Base-by-base conservation (phyloP, 148 eudicot species). In the Dianthus caryophyllus region DNA sequence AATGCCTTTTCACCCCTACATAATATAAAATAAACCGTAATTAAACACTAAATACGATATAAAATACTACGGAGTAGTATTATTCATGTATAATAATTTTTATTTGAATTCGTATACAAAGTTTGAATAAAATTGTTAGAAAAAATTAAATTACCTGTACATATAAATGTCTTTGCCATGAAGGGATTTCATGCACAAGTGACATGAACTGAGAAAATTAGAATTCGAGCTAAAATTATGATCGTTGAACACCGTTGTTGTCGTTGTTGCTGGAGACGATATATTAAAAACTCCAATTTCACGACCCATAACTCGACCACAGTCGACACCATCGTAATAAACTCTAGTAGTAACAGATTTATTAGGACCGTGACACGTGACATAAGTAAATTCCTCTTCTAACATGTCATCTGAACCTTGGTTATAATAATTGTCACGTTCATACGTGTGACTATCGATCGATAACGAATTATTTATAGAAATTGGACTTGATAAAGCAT, bases 1-100 rank as follows among this genome's bases (percentile, higher is more conserved):
- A 82, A 90, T 27, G 90, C 90, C 73, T 85, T 90, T 79, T 90
- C 97, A 33, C 96, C 96, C 84, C 93, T 90, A 85, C 61, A 49
- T 26, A 36, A 33, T 43, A 20, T 8, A 41, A 54, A 49, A 9
- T 13, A 14, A 12, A 14, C 41, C 6, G 10, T 41, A 3, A 41
- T 41, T 9, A 41, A 9, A 41, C 44, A 41, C 44, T 41, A 33
- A 33, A 33, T 2, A 33, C 7, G 4, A 7, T 33, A 33, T 33
- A 33, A 33, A 2, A 33, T 33, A 7, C 7, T 33, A 33, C 38
- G 7, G 7, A 33, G 38, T 33, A 33, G 38, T 33, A 33, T 33
- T 33, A 33, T 7, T 33, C 38, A 33, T 33, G 3, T 33, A 33
- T 2, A 33, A 33, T 33, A n/a, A n/a, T n/a, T n/a, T n/a, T n/a